These are phyloP conservation scores for Fusarium succisae DNA, from an alignment of 2,329 filamentous ascomycete genomes.

Conservation along the genomic window DNA sequence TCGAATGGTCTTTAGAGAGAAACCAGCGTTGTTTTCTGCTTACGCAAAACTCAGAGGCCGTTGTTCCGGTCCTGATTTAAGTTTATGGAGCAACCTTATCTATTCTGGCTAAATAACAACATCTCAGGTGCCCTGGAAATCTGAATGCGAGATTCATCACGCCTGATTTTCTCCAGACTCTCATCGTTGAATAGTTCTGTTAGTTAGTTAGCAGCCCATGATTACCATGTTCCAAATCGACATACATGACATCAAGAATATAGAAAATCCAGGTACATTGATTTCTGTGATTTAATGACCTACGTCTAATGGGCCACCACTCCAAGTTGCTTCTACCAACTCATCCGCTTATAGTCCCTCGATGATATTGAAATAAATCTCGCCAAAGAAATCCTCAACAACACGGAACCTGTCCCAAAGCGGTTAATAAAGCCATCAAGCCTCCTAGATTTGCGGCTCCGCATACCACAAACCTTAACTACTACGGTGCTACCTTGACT, in stretches of 20 bases:
- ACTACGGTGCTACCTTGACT: conserved; percentile 3
- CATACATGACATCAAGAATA: not conserved
- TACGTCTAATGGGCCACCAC: not conserved
- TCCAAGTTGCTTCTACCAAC: not conserved
- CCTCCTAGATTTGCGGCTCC: not conserved
- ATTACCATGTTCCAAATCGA: too few species aligned
- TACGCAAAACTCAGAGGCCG: not conserved
- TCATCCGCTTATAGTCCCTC: not conserved
- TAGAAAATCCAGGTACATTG: accelerated
- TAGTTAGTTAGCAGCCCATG: not conserved
- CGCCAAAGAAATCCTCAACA: not conserved
- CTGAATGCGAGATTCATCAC: accelerated
- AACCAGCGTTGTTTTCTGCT: not conserved
- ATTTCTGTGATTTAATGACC: not conserved
- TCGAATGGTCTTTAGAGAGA: not conserved
- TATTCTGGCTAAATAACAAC: not conserved
- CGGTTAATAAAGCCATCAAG: not conserved
- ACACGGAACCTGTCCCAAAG: not conserved
- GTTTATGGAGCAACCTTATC: not conserved
- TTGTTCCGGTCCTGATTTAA: not conserved
- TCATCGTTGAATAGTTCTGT: accelerated
- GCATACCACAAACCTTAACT: not conserved
- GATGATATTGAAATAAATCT: not conserved
- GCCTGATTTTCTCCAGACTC: not conserved
- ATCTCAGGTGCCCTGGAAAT: too few species aligned